Percentiles rank a stretch among this genome's conserved stretches.
Evolutionary conservation across 495 filamentous ascomycete species (phyloP).

Genomic region (Chlorociboria aeruginascens): DNA sequence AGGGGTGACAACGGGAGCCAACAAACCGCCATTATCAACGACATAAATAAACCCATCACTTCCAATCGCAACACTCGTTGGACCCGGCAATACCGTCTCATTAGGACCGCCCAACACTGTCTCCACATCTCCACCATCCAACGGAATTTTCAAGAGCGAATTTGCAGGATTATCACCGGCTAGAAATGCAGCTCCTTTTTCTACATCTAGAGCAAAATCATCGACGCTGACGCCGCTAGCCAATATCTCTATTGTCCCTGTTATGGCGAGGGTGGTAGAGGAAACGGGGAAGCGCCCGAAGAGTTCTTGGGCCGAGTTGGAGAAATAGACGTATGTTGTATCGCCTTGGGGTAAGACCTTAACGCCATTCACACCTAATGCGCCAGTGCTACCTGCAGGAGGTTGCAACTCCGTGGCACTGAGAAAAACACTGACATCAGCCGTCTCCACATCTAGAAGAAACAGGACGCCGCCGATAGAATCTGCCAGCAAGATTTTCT

Average conservation of each 20-base stretch:
- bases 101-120: conserved; percentile 11
- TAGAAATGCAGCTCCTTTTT: conserved; percentile 12
- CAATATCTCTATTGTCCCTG: conserved; percentile 3
- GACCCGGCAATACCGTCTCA: conserved; percentile 4
- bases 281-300: conserved; percentile 5
- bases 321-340: conserved; percentile 1
- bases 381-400: not conserved
- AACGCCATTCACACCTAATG: conserved; percentile 10
- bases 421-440: conserved; percentile 20
- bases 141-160: conserved; percentile 12
- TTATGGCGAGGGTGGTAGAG: not conserved
- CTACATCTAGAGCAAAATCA: conserved; percentile 20
- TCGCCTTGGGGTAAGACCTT: not conserved
- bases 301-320: not conserved
- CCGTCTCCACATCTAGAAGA: conserved; percentile 24
- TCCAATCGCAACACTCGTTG: conserved; percentile 6
- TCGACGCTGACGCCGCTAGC: conserved; percentile 8
- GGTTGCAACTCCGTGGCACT: conserved; percentile 14
- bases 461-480: conserved; percentile 22
- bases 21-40: conserved; percentile 4
- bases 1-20: not conserved
- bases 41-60: conserved; percentile 2
- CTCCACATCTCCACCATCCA: conserved; percentile 17
- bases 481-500: conserved; percentile 24
- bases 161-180: not conserved